Evolutionary conservation across 352 stramenopile species (phyloP), one percentile per base, ranked within the genome.

Genomic region (Globisporangium cederbergense): DNA sequence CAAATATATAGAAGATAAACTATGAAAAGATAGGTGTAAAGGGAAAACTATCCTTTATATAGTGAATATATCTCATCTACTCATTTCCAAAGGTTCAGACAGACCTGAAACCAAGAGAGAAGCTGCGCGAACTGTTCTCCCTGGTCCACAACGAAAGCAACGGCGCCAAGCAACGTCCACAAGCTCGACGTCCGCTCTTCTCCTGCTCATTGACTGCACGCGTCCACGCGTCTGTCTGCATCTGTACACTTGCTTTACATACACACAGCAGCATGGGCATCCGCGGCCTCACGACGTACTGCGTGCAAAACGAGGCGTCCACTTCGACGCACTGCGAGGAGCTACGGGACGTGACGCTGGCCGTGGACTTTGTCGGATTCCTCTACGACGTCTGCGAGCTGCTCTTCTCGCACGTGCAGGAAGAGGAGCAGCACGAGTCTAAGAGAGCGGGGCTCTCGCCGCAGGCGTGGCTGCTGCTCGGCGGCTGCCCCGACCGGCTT

Each of bases 311-410:
- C 45, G 77, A 90, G 65, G 63, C 70, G 32, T 43, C 45, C 28
- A 79, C 75, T 54, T 88, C 84, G 9, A 67, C 65, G 10, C 54
- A 66, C 22, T 62, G 64, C 56, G 34, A 47, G 4, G 67, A 83
- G 11, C 73, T 92, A 34, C 64, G 62, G 20, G 81, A 90, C 58
- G 76, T 88, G 54, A 93, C 86, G 36, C 76, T 95, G 4, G 86
- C 83, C 16, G 83, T 95, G 47, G 86, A 95, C 65, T 89, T 91
- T 59, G 80, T 88, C 22, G 86, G 84, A 20, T 93, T 93, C 64
- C 75, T 93, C 34, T 91, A 87, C 61, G 72, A 81, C 57, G 55
- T 88, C 18, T 95, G 85, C 60, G 75, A 93, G 20, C 66, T 81
- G 38, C 52, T 93, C 22, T 82, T 66, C 55, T 43, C 66, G 6